These are phyloP conservation scores for Pouteria campechiana DNA, from an alignment of 179 eudicot genomes.

Conservation along the genomic window DNA sequence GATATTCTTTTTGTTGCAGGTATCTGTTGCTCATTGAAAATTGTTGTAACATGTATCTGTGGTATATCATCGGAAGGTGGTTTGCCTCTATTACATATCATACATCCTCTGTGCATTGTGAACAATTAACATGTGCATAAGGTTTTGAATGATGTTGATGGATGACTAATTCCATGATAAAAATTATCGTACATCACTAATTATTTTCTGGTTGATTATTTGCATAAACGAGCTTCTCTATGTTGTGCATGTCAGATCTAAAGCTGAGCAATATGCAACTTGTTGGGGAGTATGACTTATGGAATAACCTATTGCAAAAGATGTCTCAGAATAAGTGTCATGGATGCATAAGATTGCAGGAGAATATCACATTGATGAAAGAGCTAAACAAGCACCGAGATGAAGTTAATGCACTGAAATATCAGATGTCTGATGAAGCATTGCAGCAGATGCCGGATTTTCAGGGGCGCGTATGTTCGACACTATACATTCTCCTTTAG, in stretches of 20 bases:
- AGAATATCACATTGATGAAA: conserved; percentile 56
- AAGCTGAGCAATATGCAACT: conserved; percentile 61
- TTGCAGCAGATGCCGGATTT: conserved; percentile 98
- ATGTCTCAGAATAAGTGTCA: conserved; percentile 91
- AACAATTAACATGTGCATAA: too few species aligned
- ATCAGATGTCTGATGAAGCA: conserved; percentile 97
- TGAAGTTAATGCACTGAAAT: conserved; percentile 71
- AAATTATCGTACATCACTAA: too few species aligned
- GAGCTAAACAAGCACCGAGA: conserved; percentile 54
- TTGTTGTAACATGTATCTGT: too few species aligned
- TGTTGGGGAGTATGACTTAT: conserved; percentile 52
- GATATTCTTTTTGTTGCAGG: too few species aligned
- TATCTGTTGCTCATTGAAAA: too few species aligned
- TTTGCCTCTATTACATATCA: too few species aligned
- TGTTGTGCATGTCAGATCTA: conserved; percentile 46
- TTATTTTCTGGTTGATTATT: too few species aligned
- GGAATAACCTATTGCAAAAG: conserved; percentile 55
- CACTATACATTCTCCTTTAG: too few species aligned
- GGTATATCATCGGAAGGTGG: too few species aligned
- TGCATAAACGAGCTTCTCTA: conserved; percentile 4
- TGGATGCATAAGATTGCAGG: conserved; percentile 85
- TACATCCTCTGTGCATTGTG: too few species aligned
- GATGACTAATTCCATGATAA: too few species aligned
- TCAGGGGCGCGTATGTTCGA: conserved; percentile 78
- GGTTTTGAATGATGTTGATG: too few species aligned